Evolutionary conservation across 495 filamentous ascomycete species (phyloP), one percentile per base, ranked within the genome.

Genomic region (Collariella sp.): DNA sequence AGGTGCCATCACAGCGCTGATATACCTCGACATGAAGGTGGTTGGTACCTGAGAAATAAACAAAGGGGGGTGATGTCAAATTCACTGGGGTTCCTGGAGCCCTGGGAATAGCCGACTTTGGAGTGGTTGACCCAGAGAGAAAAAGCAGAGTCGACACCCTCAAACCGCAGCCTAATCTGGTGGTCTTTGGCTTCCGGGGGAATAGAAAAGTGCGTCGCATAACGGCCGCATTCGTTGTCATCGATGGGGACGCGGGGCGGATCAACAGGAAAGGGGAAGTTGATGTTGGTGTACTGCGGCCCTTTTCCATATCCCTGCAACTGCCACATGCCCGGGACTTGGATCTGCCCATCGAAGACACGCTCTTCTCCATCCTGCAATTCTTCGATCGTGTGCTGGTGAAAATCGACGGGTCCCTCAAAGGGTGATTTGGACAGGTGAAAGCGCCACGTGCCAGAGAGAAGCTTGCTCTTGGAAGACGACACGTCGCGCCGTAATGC

Each of bases 311-410:
- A 81, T 38, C 82, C 82, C 57, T 86, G 81, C 15, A 83, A 67
- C 59, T 87, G 84, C 84, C 84, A 87, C 75, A 84, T 83, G 11
- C 81, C 79, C 1, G 83, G 84, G 10, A 87, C 84, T 33, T 72
- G 54, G 51, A 85, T 40, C 43, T 46, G 52, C 12, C 71, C 57
- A n/a, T 61, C 67, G 83, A 84, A 87, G 46, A 67, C 67, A 0
- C 55, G 39, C 5, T 56, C 55, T 36, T 63, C 58, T 6, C n/a
- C n/a, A n/a, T n/a, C n/a, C n/a, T 12, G 18, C n/a, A 67, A 44
- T 6, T 34, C 33, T 7, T 44, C 40, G 40, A 66, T 63, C 18
- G 52, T 54, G 18, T 73, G 61, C 23, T 68, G 64, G 38, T 69
- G 56, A 62, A 75, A 75, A 31, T 70, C 66, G 19, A 66, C 63